A percentile compares a stretch with the other conserved stretches of the same genome.
phyloP scores from a whole-genome alignment of 352 stramenopile genomes.

The Pythium chondricola region DNA sequence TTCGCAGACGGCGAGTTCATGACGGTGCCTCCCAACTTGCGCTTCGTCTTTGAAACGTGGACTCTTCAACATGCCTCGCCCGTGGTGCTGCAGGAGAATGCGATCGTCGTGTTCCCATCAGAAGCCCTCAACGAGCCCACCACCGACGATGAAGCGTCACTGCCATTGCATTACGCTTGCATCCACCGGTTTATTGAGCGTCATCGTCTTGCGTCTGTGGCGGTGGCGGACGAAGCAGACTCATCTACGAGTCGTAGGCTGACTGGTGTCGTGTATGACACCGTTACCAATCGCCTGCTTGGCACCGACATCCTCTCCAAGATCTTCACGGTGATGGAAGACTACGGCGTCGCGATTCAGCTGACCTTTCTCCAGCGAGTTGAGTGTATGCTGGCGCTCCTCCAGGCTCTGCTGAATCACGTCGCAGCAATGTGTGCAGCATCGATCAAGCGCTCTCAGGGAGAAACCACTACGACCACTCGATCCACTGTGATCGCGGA shows the following conservation, averaged over 20 bases:
- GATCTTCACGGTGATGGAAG: slow-evolving; percentile 19
- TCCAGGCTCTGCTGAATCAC: slow-evolving; percentile 32
- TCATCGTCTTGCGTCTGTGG: slow-evolving; percentile 8
- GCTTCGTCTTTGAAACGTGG: slow-evolving; percentile 54
- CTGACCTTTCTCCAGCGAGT: slow-evolving; percentile 37
- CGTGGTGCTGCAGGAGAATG: slow-evolving; percentile 12
- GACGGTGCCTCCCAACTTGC: slow-evolving; percentile 54
- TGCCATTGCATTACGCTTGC: slow-evolving; percentile 23
- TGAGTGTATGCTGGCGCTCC: slow-evolving; percentile 32
- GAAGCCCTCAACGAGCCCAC: slow-evolving; percentile 4
- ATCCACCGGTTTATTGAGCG: slow-evolving; percentile 24
- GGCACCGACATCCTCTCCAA: slow-evolving; percentile 19
- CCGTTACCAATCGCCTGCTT: slow-evolving; percentile 20
- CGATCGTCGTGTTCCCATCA: slow-evolving; percentile 12
- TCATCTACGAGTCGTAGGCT: neutral
- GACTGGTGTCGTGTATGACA: slow-evolving; percentile 12
- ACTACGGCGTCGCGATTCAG: slow-evolving; percentile 20
- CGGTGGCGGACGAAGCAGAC: neutral
- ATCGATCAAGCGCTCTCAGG: slow-evolving; percentile 6
- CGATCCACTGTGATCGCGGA: slow-evolving; percentile 4
- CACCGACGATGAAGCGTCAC: slow-evolving; percentile 6
- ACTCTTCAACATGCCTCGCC: slow-evolving; percentile 12
- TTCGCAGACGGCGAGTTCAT: slow-evolving; percentile 33
- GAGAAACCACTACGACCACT: neutral
- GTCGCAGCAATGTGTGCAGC: slow-evolving; percentile 10